Evolutionary conservation across 192 early-diverging fungal species (phyloP).

Genomic region (Gigaspora rosea): DNA sequence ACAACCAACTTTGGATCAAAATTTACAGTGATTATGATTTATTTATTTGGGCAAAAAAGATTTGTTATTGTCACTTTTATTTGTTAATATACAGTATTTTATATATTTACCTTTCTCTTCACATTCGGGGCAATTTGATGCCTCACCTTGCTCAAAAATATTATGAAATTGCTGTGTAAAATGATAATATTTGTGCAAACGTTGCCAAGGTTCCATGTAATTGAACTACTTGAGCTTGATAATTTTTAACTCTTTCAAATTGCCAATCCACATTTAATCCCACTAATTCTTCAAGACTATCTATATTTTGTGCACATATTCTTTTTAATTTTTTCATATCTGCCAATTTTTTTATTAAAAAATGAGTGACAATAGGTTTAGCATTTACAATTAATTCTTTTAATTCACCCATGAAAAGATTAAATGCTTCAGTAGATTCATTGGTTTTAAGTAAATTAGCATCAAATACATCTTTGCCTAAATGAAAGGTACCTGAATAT

Average conservation of each 20-base stretch:
- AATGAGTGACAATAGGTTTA: slow-evolving; percentile 78
- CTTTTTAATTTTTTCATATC: slow-evolving; percentile 77
- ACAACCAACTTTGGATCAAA: too few species aligned
- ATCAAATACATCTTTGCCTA: slow-evolving; percentile 87
- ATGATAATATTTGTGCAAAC: slow-evolving; percentile 68
- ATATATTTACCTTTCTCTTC: too few species aligned
- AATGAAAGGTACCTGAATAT: slow-evolving; percentile 69
- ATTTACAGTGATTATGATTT: too few species aligned
- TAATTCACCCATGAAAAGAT: slow-evolving; percentile 86
- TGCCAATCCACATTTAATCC: slow-evolving; percentile 55
- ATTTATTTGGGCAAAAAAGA: too few species aligned
- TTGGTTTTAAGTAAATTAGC: slow-evolving; percentile 76
- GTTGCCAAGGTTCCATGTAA: slow-evolving; percentile 87
- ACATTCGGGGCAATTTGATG: slow-evolving; percentile 68
- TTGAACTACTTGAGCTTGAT: slow-evolving; percentile 77
- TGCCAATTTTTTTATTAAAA: slow-evolving; percentile 78
- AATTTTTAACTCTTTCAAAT: slow-evolving; percentile 45
- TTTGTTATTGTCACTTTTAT: too few species aligned
- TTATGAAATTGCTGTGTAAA: slow-evolving; percentile 61
- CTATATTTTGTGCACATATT: slow-evolving; percentile 98
- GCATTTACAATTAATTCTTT: slow-evolving; percentile 73
- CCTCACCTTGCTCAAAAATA: slow-evolving; percentile 69
- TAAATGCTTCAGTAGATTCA: slow-evolving; percentile 64
- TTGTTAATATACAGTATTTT: too few species aligned
- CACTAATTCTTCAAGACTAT: slow-evolving; percentile 81